Base-by-base conservation (phyloP, 257 asterid genomes). In the Fraxinus cuspidata region DNA sequence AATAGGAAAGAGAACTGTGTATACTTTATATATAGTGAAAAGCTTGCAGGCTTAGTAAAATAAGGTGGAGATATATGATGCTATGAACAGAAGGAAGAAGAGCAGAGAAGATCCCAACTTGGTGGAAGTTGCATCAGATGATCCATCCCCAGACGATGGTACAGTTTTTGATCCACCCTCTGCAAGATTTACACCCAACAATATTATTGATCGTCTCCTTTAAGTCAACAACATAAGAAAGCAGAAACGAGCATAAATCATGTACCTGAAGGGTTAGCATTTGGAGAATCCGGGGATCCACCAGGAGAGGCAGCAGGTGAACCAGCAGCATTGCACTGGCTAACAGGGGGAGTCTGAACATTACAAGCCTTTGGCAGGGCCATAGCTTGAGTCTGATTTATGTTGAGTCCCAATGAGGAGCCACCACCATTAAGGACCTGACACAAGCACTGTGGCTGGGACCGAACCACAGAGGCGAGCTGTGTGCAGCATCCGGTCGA, bases 311-410 rank as follows among this genome's bases (percentile, higher is more conserved):
- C 81, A 29, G 85, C 73, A 75, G 87, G 87, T 38, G 83, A 81
- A 18, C 79, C 75, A 23, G 80, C 83, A 58, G 81, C 69, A 67
- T 79, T 80, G 84, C 90, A 87, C 1, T 60, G 77, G 67, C 65
- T 80, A 0, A 81, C 13, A 29, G 86, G 76, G 12, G 84, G 87
- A 21, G 86, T 86, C 75, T 77, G 84, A 77, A 84, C 38, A 19
- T 67, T 77, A 13, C 87, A 84, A 74, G 85, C 78, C 53, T 42
- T 25, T 44, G 98, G 98, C 75, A 94, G 70, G 19, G 85, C 93
- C 40, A 94, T 71, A 9, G 98, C 98, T 81, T 84, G 96, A 79
- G 98, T 88, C 73, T 92, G 96, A 79, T 92, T 92, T 34, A 94
- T 88, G 77, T 65, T 84, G 29, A 94, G 81, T 71, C 96, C 96